These are phyloP conservation scores for Solanum paucissectum DNA, from an alignment of 257 asterid species.

Conservation along the genomic window DNA sequence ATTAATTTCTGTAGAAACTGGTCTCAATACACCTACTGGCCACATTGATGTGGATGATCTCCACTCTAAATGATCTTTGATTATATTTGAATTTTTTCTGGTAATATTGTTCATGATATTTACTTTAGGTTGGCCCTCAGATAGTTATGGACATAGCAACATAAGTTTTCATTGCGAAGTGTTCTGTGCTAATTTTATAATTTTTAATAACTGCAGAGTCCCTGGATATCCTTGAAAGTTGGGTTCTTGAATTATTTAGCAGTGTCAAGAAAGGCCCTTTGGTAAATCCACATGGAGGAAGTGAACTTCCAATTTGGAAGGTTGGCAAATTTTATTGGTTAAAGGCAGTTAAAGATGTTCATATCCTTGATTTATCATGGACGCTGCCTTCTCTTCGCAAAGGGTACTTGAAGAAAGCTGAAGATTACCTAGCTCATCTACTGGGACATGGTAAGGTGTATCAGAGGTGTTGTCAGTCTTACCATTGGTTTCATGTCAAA, in stretches of 20 bases:
- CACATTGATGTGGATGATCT: not conserved
- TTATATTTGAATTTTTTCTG: not conserved
- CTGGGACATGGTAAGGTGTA: conserved; percentile 82
- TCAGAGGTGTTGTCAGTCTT: conserved; percentile 1
- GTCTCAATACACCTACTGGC: not conserved
- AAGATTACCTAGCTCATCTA: conserved; percentile 88
- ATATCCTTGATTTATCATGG: conserved; percentile 85
- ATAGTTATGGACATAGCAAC: not conserved
- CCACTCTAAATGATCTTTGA: not conserved
- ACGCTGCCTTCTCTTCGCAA: conserved; percentile 77
- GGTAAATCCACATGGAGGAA: conserved; percentile 36
- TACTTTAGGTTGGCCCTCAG: not conserved
- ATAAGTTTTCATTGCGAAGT: not conserved
- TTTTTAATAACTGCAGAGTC: conserved; percentile 50
- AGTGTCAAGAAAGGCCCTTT: conserved; percentile 50
- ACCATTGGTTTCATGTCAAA: not conserved
- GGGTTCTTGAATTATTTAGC: conserved; percentile 81
- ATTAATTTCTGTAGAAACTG: not conserved
- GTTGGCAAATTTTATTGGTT: conserved; percentile 75
- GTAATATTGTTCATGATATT: not conserved
- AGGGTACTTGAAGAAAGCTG: conserved; percentile 79
- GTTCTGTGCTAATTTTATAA: conserved; percentile 5
- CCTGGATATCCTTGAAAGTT: conserved; percentile 75
- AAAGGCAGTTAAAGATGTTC: conserved; percentile 93
- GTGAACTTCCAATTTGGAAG: conserved; percentile 66